Evolutionary conservation across 352 stramenopile genomes (phyloP), one percentile per base, ranked within the genome.

Genomic region (Globisporangium canariense): DNA sequence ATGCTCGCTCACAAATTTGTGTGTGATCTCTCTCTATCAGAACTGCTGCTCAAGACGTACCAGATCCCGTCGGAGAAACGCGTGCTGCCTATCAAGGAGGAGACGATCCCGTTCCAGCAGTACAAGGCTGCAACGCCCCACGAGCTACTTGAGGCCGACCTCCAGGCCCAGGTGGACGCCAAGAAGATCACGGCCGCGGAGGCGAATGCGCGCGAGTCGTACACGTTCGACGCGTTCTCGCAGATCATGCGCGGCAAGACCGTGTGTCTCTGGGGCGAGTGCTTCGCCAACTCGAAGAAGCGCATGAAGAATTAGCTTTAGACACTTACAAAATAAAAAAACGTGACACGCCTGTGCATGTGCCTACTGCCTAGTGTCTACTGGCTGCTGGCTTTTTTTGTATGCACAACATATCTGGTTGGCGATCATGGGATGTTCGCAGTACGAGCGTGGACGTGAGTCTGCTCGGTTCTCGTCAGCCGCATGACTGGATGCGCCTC

Each of bases 41-140:
- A 87, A 28, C 52, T 92, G 56, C 64, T 94, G 47, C 65, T 93
- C 25, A 62, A 84, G 65, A 94, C 86, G 62, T 92, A 89, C 62
- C 86, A 94, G 68, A 79, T 94, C 54, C 86, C 86, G 56, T 92
- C 86, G 2, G 86, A 94, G 67, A 94, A 94, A 66, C 86, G 86
- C 41, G 84, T 94, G 58, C 62, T 93, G 16, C 69, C 81, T 11
- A 58, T 89, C 20, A 62, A 76, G 3, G 84, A 87, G n/a, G 81
- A 75, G 54, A 88, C 89, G 71, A 91, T 84, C 57, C 84, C 84
- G 45, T 85, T 91, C 72, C 84, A 94, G 64, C 69, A 89, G 73
- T 92, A 90, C 70, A 76, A 79, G 50, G n/a, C 66, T 0, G 86
- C 67, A 34, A 78, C 70, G 10, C 57, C 77, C 46, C 49, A 65